Base-by-base conservation (phyloP, 2,329 filamentous ascomycete species). In the Trichoderma sp. region DNA sequence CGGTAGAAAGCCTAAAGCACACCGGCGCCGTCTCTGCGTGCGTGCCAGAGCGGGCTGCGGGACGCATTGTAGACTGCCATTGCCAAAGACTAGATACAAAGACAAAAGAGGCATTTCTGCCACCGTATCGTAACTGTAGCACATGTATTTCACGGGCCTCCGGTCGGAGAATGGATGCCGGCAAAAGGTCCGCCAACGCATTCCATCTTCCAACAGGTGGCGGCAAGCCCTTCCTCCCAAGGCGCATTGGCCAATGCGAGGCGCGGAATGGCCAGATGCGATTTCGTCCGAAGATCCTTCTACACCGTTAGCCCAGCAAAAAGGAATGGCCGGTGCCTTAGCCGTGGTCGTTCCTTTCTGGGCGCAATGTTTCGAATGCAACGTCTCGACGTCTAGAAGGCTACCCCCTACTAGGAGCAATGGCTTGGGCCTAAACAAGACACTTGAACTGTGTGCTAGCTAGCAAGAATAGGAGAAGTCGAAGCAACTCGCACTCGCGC, bases 331-430 rank as follows among this genome's bases (percentile, higher is more conserved):
- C 55, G 55, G 36, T 69, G 66, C 66, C 57, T 26, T 62, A 62
- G 57, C 66, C 66, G 55, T 68, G 32, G n/a, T 26, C 39, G 66
- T 68, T 69, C 66, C 66, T 69, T 50, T 69, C 66, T 69, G 57
- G 66, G 66, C 66, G 28, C 26, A 69, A 69, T 69, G 57, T 53
- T 69, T 61, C 57, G 66, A 61, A 69, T 69, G 66, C 66, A 69
- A 69, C 66, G 66, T 69, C 34, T 69, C 55, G 57, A 69, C 66
- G 66, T 69, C 66, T 69, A 69, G 66, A 69, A 69, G 66, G n/a
- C 50, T 36, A 36, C 17, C 50, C 50, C 34, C 57, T 68, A 68
- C 32, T 34, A 34, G 32, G 34, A 36, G 23, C 8, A 32, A 58
- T 30, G 64, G 66, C 66, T 68, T 68, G 66, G 66, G 36, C 36